These are phyloP conservation scores for Neopestalotiopsis clavispora DNA, from an alignment of 2,329 filamentous ascomycete species.

Conservation along the genomic window DNA sequence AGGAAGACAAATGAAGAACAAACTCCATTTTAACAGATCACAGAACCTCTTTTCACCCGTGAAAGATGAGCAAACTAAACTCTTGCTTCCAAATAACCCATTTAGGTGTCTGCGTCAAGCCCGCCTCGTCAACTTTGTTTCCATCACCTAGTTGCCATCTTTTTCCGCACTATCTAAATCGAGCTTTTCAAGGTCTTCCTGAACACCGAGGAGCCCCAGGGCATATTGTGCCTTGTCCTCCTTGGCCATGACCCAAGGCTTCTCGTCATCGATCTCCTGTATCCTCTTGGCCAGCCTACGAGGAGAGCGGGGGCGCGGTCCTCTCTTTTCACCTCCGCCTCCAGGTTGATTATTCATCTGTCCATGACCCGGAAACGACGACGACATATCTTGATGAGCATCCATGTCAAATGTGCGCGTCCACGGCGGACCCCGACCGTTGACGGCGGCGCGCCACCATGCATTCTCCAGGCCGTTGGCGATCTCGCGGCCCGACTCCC, in stretches of 20 bases:
- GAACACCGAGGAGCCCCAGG: conserved; percentile 77
- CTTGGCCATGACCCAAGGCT: conserved; percentile 62
- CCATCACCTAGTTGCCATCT: conserved; percentile 17
- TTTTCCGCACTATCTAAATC: conserved; percentile 53
- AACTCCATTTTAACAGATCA: not conserved
- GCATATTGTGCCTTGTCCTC: conserved; percentile 74
- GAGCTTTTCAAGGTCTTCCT: conserved; percentile 73
- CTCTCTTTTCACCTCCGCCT: conserved; percentile 30
- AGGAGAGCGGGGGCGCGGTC: conserved; percentile 49
- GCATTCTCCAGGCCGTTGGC: conserved; percentile 82
- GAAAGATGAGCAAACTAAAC: no score
- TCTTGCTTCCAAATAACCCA: no score
- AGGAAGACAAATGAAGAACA: no score
- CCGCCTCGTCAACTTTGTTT: not conserved
- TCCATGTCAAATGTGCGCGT: conserved; percentile 47
- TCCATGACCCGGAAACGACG: no score
- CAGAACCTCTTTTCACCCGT: not conserved
- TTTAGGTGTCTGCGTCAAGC: not conserved
- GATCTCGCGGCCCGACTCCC: conserved; percentile 82
- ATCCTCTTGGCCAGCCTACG: conserved; percentile 58
- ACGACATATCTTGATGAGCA: not conserved
- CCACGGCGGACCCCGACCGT: conserved; percentile 80
- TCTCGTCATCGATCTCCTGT: conserved; percentile 48
- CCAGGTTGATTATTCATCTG: no score
- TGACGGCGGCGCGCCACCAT: conserved; percentile 77